Conservation (phyloP, 2,329 filamentous ascomycete species). For the Fusarium pseudocircinatum region DNA sequence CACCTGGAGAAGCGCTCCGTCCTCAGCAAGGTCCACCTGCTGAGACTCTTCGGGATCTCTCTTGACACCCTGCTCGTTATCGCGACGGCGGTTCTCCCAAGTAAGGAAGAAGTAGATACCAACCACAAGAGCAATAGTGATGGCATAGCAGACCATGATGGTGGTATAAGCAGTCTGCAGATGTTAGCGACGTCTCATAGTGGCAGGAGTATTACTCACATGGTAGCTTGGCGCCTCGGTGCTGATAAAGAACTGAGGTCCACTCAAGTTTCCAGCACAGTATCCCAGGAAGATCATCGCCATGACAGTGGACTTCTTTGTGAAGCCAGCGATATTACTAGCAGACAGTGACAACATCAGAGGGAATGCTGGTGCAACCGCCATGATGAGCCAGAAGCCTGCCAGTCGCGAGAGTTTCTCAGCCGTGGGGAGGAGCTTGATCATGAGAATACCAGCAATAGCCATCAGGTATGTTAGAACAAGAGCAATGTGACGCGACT, state of each 20-base stretch:
- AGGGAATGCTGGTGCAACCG: neutral
- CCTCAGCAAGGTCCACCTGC: neutral
- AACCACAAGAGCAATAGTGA: neutral
- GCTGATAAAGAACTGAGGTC: constrained; percentile 15
- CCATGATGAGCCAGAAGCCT: constrained; percentile 16
- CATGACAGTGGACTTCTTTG: constrained; percentile 11
- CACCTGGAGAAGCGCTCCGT: neutral
- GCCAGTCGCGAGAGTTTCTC: constrained; percentile 1
- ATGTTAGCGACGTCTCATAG: neutral
- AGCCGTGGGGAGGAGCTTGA: neutral
- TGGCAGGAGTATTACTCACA: neutral
- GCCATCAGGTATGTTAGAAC: constrained; percentile 6
- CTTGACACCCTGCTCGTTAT: constrained; percentile 6
- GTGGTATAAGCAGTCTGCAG: neutral
- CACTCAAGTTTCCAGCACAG: constrained; percentile 2
- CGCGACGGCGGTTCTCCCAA: constrained; percentile 9
- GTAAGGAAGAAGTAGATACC: constrained; percentile 1
- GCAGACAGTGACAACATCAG: neutral
- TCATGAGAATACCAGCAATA: constrained; percentile 12
- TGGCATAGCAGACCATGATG: neutral
- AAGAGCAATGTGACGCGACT: constrained; percentile 1
- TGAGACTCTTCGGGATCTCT: constrained; percentile 6
- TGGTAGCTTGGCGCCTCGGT: neutral
- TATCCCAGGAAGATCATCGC: constrained; percentile 16
- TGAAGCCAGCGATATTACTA: constrained; percentile 15